phyloP scores from a whole-genome alignment of 169 alveolate species.

The Eimeria sp. region DNA sequence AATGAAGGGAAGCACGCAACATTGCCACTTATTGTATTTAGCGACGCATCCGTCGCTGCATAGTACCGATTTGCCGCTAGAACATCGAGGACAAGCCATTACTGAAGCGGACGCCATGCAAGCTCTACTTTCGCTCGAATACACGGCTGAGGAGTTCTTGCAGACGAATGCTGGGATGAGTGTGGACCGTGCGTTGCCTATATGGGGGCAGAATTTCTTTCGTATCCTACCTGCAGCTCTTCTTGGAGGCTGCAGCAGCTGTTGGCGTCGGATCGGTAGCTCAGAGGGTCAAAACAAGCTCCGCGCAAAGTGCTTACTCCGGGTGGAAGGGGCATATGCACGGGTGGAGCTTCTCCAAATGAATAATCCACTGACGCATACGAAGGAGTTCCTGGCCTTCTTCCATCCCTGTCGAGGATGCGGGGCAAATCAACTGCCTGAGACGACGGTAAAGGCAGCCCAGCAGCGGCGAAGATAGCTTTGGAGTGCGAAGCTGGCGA shows the following conservation, averaged over 20 bases:
- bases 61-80: neutral
- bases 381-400: constrained; percentile 42
- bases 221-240: constrained; percentile 70
- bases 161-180: neutral
- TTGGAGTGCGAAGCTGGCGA: constrained; percentile 80
- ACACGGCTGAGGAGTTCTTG: neutral
- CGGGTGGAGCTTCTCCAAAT: constrained; percentile 42
- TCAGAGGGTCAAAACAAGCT: constrained; percentile 62
- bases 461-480: constrained; percentile 73
- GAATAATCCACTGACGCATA: constrained; percentile 74
- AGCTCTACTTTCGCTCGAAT: too few species aligned
- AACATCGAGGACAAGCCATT: neutral
- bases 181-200: neutral
- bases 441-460: constrained; percentile 82
- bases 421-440: constrained; percentile 60
- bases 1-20: neutral
- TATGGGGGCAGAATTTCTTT: neutral
- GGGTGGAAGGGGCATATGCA: constrained; percentile 77
- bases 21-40: neutral
- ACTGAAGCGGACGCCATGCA: neutral
- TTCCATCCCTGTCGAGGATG: constrained; percentile 41
- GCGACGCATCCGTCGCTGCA: neutral
- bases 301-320: constrained; percentile 51
- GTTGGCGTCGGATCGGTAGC: constrained; percentile 53
- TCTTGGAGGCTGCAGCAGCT: constrained; percentile 82